Evolutionary conservation across 768 basidiomycete genomes (phyloP).

Genomic region (Termitomyces heimii): DNA sequence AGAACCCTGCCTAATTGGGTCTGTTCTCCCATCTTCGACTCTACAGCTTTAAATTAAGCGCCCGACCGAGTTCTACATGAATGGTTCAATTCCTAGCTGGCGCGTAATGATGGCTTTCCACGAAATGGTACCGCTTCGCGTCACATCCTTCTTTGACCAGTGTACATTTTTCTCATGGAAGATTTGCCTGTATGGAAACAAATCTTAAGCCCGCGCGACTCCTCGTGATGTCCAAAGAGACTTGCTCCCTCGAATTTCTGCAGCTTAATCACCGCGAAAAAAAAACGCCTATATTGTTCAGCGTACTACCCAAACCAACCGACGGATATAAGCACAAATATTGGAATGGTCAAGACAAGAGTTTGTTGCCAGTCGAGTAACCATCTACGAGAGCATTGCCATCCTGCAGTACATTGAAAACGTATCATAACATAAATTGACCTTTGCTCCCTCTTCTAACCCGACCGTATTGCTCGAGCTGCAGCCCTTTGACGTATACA

Average conservation of each 20-base stretch:
- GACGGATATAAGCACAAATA: background rate
- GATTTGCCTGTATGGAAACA: conserved; percentile 11
- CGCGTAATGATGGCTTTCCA: conserved; percentile 22
- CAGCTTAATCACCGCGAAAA: conserved; percentile 22
- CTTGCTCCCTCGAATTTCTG: conserved; percentile 19
- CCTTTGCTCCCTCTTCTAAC: conserved; percentile 18
- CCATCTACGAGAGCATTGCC: conserved; percentile 22
- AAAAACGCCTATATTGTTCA: conserved; percentile 21
- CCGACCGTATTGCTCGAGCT: conserved; percentile 12
- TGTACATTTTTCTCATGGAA: background rate
- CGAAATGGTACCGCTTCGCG: conserved; percentile 17
- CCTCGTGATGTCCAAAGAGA: conserved; percentile 22
- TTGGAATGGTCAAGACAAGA: background rate
- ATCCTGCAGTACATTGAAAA: conserved; percentile 25
- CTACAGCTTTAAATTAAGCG: background rate
- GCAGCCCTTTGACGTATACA: conserved; percentile 17
- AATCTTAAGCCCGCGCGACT: conserved; percentile 15
- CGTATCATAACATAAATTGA: conserved; percentile 12
- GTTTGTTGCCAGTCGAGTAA: conserved; percentile 1
- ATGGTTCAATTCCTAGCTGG: conserved; percentile 23
- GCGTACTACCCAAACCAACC: conserved; percentile 4
- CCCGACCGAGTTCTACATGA: conserved; percentile 21
- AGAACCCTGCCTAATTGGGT: conserved; percentile 5
- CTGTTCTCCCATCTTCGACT: conserved; percentile 5
- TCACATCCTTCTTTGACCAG: background rate